Conservation (phyloP, 2,329 filamentous ascomycete genomes). For the Fusarium virguliforme region DNA sequence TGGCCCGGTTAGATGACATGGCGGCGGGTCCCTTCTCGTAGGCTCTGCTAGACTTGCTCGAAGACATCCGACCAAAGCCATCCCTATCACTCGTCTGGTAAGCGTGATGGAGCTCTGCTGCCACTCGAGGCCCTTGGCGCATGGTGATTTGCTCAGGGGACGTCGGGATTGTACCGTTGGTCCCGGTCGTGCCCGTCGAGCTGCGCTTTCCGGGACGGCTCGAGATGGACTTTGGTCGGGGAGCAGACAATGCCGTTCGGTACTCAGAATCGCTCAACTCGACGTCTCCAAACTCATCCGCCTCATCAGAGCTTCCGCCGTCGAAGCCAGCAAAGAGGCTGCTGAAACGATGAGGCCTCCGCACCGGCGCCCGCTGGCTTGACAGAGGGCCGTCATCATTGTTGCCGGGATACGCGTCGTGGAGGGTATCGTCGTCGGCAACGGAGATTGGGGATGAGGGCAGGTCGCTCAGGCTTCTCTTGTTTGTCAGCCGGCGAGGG, state of each 20-base stretch:
- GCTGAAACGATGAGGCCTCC: conserved; percentile 82
- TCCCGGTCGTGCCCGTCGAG: conserved; percentile 53
- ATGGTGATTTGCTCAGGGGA: conserved; percentile 62
- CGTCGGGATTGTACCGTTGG: conserved; percentile 55
- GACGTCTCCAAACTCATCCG: conserved; percentile 73
- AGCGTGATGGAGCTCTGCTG: conserved; percentile 64
- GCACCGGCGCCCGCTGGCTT: conserved; percentile 71
- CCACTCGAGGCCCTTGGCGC: conserved; percentile 53
- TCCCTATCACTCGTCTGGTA: conserved; percentile 59
- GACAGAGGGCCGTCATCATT: conserved; percentile 85
- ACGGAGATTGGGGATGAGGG: conserved; percentile 65
- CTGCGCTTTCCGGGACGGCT: conserved; percentile 61
- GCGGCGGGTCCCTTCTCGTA: conserved; percentile 58
- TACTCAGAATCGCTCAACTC: conserved; percentile 79
- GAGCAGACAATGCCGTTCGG: conserved; percentile 76
- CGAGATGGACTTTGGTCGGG: conserved; percentile 65
- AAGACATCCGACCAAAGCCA: conserved; percentile 37
- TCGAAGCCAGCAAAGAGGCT: conserved; percentile 92
- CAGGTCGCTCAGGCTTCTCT: conserved; percentile 64
- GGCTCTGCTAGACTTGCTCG: conserved; percentile 55
- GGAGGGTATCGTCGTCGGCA: conserved; percentile 60
- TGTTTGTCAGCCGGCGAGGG: conserved; percentile 68
- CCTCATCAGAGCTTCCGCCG: conserved; percentile 77
- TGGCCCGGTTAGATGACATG: conserved; percentile 63
- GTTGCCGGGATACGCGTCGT: conserved; percentile 82